Percentiles rank a stretch among this genome's conserved stretches.
Conservation (phyloP, 1,284 basidiomycete species). For the Naganishia cerealis region DNA sequence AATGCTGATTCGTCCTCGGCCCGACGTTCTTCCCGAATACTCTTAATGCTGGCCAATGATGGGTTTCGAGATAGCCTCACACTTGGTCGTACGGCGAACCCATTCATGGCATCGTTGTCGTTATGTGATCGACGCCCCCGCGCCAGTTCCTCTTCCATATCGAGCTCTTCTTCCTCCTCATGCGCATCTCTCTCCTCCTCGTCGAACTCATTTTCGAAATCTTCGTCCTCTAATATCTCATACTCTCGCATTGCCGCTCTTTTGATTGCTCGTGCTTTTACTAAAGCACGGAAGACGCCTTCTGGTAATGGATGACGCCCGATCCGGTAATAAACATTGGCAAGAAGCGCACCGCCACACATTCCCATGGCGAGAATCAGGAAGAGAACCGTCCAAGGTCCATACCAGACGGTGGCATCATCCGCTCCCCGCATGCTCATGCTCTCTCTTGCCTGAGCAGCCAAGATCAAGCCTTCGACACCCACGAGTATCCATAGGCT, state of each 20-base stretch:
- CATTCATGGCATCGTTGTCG: not conserved
- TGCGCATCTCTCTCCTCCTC: slow-evolving; percentile 30
- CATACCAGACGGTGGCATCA: slow-evolving; percentile 26
- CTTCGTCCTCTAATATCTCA: slow-evolving; percentile 30
- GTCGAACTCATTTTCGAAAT: slow-evolving; percentile 28
- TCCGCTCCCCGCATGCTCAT: slow-evolving; percentile 29
- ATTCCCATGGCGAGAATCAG: slow-evolving; percentile 30
- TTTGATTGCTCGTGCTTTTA: slow-evolving; percentile 28
- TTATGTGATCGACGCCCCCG: slow-evolving; percentile 12
- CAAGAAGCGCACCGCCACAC: slow-evolving; percentile 22
- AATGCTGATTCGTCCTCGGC: slow-evolving; percentile 30
- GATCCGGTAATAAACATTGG: slow-evolving; percentile 28
- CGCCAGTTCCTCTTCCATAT: slow-evolving; percentile 30
- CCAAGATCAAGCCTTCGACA: slow-evolving; percentile 26
- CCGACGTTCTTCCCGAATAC: slow-evolving; percentile 28
- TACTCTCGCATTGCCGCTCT: slow-evolving; percentile 25
- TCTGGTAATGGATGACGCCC: slow-evolving; percentile 29
- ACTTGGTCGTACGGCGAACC: slow-evolving; percentile 3
- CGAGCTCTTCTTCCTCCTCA: slow-evolving; percentile 31
- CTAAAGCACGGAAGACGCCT: slow-evolving; percentile 26
- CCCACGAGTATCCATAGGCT: slow-evolving; percentile 29
- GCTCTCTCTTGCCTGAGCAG: slow-evolving; percentile 21
- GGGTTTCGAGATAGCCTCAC: slow-evolving; percentile 29
- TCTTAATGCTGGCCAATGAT: slow-evolving; percentile 27
- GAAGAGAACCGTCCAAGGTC: slow-evolving; percentile 29